phyloP scores from a whole-genome alignment of 352 stramenopile genomes.

The Globisporangium yorkense region DNA sequence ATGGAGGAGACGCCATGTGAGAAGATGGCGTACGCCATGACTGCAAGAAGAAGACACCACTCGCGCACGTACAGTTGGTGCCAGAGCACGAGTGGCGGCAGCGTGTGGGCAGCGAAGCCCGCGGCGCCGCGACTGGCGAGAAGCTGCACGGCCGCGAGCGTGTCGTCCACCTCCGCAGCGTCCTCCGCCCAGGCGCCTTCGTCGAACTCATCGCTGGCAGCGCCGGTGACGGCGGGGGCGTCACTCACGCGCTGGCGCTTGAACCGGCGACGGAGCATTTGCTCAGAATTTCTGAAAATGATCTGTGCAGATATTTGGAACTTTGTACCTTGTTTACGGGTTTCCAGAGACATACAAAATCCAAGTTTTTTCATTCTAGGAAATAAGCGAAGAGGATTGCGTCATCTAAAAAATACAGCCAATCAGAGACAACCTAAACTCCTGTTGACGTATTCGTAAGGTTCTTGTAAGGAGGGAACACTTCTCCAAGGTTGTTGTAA shows the following conservation, averaged over 20 bases:
- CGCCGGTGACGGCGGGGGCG: background rate
- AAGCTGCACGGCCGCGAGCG: slow-evolving; percentile 42
- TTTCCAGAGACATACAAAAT: too few species aligned
- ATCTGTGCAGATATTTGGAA: too few species aligned
- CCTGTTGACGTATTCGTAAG: too few species aligned
- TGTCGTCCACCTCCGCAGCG: slow-evolving; percentile 32
- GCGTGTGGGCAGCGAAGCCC: slow-evolving; percentile 24
- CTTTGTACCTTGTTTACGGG: too few species aligned
- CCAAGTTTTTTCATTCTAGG: too few species aligned
- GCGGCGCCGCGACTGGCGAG: slow-evolving; percentile 31
- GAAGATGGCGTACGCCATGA: too few species aligned
- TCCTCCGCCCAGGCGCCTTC: background rate
- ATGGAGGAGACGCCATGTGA: background rate
- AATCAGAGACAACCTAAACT: too few species aligned
- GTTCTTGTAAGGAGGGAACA: too few species aligned
- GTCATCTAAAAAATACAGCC: too few species aligned
- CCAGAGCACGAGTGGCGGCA: slow-evolving; percentile 41
- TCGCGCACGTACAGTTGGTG: slow-evolving; percentile 44
- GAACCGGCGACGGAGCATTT: background rate
- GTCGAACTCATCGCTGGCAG: background rate
- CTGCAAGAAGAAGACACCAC: background rate
- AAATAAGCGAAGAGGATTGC: too few species aligned
- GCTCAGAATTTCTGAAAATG: too few species aligned
- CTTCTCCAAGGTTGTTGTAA: too few species aligned
- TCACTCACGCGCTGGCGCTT: background rate